Conservation (phyloP, 2,329 filamentous ascomycete genomes). For the Emericellopsis atlantica region DNA sequence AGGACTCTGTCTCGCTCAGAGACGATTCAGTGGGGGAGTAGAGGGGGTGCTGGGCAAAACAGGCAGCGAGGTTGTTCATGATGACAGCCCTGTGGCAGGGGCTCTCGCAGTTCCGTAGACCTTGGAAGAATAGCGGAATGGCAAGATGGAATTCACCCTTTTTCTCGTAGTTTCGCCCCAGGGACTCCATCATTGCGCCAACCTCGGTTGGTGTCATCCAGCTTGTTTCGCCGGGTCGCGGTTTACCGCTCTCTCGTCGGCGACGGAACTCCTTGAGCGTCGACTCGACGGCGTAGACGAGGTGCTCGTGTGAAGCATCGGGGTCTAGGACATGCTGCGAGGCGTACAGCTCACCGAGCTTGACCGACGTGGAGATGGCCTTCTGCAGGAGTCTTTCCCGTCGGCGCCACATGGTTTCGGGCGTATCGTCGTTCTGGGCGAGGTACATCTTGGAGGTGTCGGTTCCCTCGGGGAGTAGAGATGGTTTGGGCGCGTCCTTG, state of each 20-base stretch:
- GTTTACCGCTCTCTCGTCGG: constrained; percentile 51
- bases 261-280: constrained; percentile 57
- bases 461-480: constrained; percentile 1
- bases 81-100: constrained; percentile 71
- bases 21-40: constrained; percentile 11
- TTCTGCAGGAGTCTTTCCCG: constrained; percentile 60
- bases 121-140: constrained; percentile 76
- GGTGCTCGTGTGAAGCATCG: constrained; percentile 57
- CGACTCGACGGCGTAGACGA: constrained; percentile 74
- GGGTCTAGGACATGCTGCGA: constrained; percentile 62
- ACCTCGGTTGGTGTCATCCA: constrained; percentile 63
- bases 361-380: constrained; percentile 64
- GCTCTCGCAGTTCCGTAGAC: constrained; percentile 52
- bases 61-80: constrained; percentile 74
- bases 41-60: constrained; percentile 55
- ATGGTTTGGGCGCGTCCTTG: neutral
- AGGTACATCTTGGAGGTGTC: neutral
- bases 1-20: constrained; percentile 8
- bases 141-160: constrained; percentile 69
- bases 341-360: constrained; percentile 74
- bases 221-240: constrained; percentile 56
- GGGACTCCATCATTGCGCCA: constrained; percentile 61
- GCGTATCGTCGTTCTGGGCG: constrained; percentile 6
- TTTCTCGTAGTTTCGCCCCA: constrained; percentile 65
- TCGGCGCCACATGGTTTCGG: constrained; percentile 41